phyloP scores from a whole-genome alignment of 2,329 filamentous ascomycete species.

The Calonectria fujianensis region DNA sequence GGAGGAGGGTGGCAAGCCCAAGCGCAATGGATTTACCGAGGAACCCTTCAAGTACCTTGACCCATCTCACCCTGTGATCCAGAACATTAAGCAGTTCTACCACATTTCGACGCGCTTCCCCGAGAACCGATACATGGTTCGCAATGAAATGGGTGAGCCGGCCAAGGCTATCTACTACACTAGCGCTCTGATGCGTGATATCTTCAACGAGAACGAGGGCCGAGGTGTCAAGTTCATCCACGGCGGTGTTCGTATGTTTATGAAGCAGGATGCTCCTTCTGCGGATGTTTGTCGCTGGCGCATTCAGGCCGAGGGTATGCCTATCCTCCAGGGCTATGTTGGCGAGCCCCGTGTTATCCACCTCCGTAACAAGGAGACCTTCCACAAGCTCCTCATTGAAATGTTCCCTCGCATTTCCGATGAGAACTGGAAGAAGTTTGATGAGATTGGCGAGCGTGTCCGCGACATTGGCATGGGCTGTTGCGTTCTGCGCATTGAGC shows the following conservation, averaged over 20 bases:
- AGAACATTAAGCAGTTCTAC: conserved; percentile 89
- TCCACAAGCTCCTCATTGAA: conserved; percentile 89
- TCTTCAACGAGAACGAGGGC: conserved; percentile 90
- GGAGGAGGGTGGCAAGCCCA: conserved; percentile 58
- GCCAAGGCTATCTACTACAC: conserved; percentile 99
- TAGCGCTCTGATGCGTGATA: conserved; percentile 87
- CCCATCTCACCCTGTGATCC: conserved; percentile 83
- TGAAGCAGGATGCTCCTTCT: conserved; percentile 95
- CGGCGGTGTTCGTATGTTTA: conserved; percentile 98
- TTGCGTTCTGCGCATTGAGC: conserved; percentile 90
- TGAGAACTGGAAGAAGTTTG: conserved; percentile 83
- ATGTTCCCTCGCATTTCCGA: conserved; percentile 95
- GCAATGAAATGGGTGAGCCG: conserved; percentile 91
- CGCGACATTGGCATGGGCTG: conserved; percentile 91
- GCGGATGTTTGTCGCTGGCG: conserved; percentile 93
- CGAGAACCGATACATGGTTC: conserved; percentile 93
- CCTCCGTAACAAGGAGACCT: conserved; percentile 85
- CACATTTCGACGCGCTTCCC: conserved; percentile 89
- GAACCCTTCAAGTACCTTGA: conserved; percentile 96
- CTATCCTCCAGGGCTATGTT: conserved; percentile 93
- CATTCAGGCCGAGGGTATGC: conserved; percentile 95
- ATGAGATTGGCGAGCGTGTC: conserved; percentile 91
- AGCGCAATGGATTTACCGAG: conserved; percentile 78
- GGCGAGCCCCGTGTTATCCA: conserved; percentile 84
- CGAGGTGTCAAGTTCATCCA: conserved; percentile 96